Evolutionary conservation across 768 basidiomycete genomes (phyloP), one percentile per base, ranked within the genome.

Genomic region (Tylopilus subfusipes): DNA sequence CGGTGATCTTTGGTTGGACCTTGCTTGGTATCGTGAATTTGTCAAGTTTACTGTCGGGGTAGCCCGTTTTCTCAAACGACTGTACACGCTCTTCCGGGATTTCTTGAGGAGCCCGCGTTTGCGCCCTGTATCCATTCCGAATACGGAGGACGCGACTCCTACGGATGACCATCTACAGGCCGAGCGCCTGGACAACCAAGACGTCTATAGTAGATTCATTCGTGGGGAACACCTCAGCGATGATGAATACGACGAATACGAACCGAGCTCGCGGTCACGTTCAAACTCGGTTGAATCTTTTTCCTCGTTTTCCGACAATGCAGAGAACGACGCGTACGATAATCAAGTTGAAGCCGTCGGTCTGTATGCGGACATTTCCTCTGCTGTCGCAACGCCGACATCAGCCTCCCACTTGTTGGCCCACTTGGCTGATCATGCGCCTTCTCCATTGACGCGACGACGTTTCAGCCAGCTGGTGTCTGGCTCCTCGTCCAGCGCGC

Each of bases 321-420:
- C 63, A 22, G 69, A 65, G 16, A 73, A 70, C 70, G 70, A 10
- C 70, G 9, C 51, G 22, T 66, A 60, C 16, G 65, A 68, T 18
- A 29, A 59, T 25, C 68, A 70, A 25, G 47, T 44, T 5, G 85
- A 86, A 58, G 70, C 81, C 8, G 68, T 78, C 3, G 64, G 63
- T 19, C 71, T 86, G 4, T 84, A 82, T 55, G 74, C 75, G 13
- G 87, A 88, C 58, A 71, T 88, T n/a, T 71, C 73, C 12, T 66
- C 69, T 5, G 62, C 67, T 30, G 66, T 67, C 21, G 59, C 67
- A 30, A 65, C 64, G 12, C 67, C 73, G 33, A 61, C 61, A 39
- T 69, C 75, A 10, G 69, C 79, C 2, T 72, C 81, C 2, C 68
- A 82, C 21, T 63, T 85, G 13, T 64, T 85, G 36, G 83, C 84